Base-by-base conservation (phyloP, 345 rosid genomes). In the Camelina sativa region DNA sequence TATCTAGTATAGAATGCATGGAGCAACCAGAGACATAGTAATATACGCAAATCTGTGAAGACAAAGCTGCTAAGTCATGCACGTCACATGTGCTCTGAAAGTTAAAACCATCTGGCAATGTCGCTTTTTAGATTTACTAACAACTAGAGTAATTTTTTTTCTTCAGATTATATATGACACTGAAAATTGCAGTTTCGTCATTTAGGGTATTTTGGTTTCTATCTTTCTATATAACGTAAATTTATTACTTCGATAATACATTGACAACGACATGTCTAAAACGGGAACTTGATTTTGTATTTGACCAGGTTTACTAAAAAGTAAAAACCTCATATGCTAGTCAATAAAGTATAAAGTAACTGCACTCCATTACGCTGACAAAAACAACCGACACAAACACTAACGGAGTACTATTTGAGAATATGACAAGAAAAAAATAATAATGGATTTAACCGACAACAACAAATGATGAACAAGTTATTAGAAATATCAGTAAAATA, bases 21-120 rank as follows among this genome's bases (percentile, higher is more conserved):
- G n/a, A n/a, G n/a, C n/a, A n/a, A n/a, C n/a, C n/a, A n/a, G n/a
- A n/a, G n/a, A n/a, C n/a, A n/a, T n/a, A 51, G 32, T 60, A 28
- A 28, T 28, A 34, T 4, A 23, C 4, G 34, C 34, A 58, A 59
- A 70, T 44, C 35, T 46, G 4, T 46, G 20, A 58, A 58, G 65
- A 67, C 67, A 48, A 67, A 73, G 16, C 35, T 40, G 19, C 62
- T 59, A 62, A 59, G 73, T 59, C 69, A 75, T 52, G 69, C 63
- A 60, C 74, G 74, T 52, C 64, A 68, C 79, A 69, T 76, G 80
- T 63, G 61, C 75, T 63, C 70, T 54, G 53, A 44, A 54, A 54
- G 69, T 44, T 43, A 35, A 43, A 76, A 28, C 30, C 58, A 68
- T n/a, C 79, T 75, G 74, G 63, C 56, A 74, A 52, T 67, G 62